Evolutionary conservation across 2,329 filamentous ascomycete genomes (phyloP).

Genomic region (Epichloe gansuensis): DNA sequence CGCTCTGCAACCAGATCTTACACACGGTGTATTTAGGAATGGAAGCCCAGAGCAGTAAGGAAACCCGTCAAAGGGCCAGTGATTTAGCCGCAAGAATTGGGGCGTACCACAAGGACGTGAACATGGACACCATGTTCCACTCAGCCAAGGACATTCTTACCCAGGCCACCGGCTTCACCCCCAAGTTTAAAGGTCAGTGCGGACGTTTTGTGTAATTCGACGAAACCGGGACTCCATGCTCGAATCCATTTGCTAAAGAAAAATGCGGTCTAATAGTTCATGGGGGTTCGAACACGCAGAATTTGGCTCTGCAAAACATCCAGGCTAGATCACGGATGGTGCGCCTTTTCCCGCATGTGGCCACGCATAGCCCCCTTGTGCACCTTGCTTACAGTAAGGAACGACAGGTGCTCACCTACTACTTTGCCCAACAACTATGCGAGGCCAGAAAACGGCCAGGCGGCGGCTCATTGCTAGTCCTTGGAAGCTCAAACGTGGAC

Average conservation of each 20-base stretch:
- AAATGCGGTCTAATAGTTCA: constrained; percentile 24
- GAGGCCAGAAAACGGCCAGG: constrained; percentile 12
- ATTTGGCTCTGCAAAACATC: constrained; percentile 53
- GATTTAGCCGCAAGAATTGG: constrained; percentile 51
- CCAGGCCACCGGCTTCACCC: constrained; percentile 41
- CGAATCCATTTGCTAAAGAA: constrained; percentile 1
- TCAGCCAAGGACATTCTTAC: constrained; percentile 49
- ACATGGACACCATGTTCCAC: constrained; percentile 46
- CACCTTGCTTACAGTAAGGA: neutral
- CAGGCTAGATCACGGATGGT: constrained; percentile 55
- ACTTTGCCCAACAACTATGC: constrained; percentile 34
- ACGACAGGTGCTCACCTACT: constrained; percentile 8
- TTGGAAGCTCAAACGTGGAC: constrained; percentile 18
- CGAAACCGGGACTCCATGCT: neutral
- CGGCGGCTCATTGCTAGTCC: constrained; percentile 15
- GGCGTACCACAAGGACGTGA: constrained; percentile 58
- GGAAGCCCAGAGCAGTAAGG: constrained; percentile 43
- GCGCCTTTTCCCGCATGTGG: neutral
- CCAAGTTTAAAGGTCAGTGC: constrained; percentile 43
- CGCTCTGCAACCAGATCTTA: constrained; percentile 33
- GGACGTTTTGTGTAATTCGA: neutral
- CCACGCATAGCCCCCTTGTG: neutral
- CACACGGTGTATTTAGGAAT: constrained; percentile 50
- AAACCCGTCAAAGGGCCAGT: constrained; percentile 55
- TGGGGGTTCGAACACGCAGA: constrained; percentile 46